Percentiles rank a stretch among this genome's conserved stretches.
Evolutionary conservation across 2,329 filamentous ascomycete species (phyloP).

Genomic region (Colletotrichum incanum): DNA sequence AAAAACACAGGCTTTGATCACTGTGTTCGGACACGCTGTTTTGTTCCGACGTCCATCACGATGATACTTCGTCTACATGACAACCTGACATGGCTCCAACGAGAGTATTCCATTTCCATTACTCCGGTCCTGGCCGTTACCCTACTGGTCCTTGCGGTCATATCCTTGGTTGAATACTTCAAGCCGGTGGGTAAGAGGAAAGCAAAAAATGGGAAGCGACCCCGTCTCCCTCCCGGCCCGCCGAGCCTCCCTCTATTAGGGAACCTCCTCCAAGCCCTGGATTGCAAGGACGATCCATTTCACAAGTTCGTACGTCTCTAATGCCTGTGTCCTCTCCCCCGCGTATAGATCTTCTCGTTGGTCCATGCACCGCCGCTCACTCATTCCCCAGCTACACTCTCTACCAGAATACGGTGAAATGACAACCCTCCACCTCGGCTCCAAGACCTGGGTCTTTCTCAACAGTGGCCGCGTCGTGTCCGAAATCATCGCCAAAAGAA

Average conservation of each 20-base stretch:
- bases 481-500: constrained; percentile 56
- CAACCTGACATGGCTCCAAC: neutral
- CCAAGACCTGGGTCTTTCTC: constrained; percentile 60
- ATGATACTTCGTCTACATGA: neutral
- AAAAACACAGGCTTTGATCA: neutral
- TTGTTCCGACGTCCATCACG: neutral
- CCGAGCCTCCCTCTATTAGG: neutral
- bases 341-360: too few species aligned
- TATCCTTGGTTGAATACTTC: neutral
- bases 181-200: constrained; percentile 3
- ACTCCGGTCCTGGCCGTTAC: neutral
- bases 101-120: neutral
- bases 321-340: too few species aligned
- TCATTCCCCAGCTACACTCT: neutral
- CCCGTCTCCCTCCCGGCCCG: constrained; percentile 9
- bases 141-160: neutral
- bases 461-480: constrained; percentile 57
- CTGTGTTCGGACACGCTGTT: neutral
- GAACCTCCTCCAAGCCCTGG: constrained; percentile 1
- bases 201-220: neutral
- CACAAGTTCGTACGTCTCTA: neutral
- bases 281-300: neutral
- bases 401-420: constrained; percentile 47
- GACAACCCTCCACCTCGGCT: constrained; percentile 49
- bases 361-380: neutral